Evolutionary conservation across 2,329 filamentous ascomycete genomes (phyloP), one percentile per base, ranked within the genome.

Genomic region (Hypomyces rosellus): DNA sequence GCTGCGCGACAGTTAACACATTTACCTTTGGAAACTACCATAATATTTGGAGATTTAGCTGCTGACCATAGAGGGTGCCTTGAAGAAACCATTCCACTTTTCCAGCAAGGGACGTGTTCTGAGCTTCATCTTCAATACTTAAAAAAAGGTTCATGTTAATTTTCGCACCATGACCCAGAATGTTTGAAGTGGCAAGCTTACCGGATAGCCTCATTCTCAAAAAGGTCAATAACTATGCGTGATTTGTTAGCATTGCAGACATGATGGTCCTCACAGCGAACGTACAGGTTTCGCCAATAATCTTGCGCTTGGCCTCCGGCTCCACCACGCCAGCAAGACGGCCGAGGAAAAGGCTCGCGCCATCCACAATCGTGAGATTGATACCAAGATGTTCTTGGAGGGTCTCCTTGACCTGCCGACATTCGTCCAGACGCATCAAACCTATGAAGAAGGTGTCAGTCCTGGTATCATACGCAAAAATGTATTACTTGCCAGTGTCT

Each of bases 261-360:
- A 18, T 25, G 13, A 20, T 15, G 25, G 30, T 34, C 2, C 18
- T 33, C 15, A 3, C 20, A 5, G n/a, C 18, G n/a, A 38, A 38
- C 15, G 53, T 57, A 51, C 50, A 68, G 61, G 77, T 39, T 80
- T 88, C 80, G 50, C 90, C 91, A 54, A 96, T 96, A 60, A 96
- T 84, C 72, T 95, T 96, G 49, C 91, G 79, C 77, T 96, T 96
- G 64, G 80, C 80, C 70, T 97, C 91, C 0, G 92, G 91, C 30
- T 84, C 89, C 0, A 72, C 74, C 22, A 96, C 81, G 15, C 89
- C 92, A 57, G 81, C 79, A 1, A 97, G 81, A 20, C 83, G 77
- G 30, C 73, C 72, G n/a, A 96, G 74, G 75, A 97, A 97, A 22
- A 80, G 73, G 54, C 95, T 76, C 9, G 79, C 78, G 0, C 82